Conservation (phyloP, 2,329 filamentous ascomycete species). For the Fusarium staphyleae region DNA sequence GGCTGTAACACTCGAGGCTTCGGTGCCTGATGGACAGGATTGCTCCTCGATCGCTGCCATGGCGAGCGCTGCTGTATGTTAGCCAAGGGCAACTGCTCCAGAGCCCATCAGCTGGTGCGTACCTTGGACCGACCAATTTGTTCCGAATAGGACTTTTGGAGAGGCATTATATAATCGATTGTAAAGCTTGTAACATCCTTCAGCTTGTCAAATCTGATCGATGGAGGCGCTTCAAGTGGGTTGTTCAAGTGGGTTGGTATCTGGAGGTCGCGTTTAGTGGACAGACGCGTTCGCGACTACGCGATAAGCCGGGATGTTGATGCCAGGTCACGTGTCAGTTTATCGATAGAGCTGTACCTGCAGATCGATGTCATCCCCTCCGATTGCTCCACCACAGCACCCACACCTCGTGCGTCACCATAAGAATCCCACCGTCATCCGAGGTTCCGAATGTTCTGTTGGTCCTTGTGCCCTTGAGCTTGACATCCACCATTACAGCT, state of each 20-base stretch:
- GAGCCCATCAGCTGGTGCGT: slow-evolving; percentile 12
- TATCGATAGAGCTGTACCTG: slow-evolving; percentile 42
- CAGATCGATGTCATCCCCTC: slow-evolving; percentile 28
- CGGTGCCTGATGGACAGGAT: slow-evolving; percentile 51
- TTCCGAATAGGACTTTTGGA: slow-evolving; percentile 54
- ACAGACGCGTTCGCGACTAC: slow-evolving; percentile 36
- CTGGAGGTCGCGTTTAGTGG: slow-evolving; percentile 41
- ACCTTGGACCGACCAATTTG: slow-evolving; percentile 46
- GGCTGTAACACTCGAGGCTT: slow-evolving; percentile 52
- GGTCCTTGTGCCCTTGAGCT: not conserved
- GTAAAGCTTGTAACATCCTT: slow-evolving; percentile 26
- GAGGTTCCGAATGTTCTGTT: slow-evolving; percentile 11
- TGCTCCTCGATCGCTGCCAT: slow-evolving; percentile 64
- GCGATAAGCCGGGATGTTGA: slow-evolving; percentile 15
- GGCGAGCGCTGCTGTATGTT: slow-evolving; percentile 49
- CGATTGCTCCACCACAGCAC: slow-evolving; percentile 2
- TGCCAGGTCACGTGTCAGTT: slow-evolving; percentile 37
- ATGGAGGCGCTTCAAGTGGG: slow-evolving; percentile 22
- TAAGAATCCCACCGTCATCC: slow-evolving; percentile 31
- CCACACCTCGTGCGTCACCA: slow-evolving; percentile 36
- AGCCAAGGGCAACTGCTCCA: slow-evolving; percentile 7
- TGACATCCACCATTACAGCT: not conserved
- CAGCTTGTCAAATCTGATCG: slow-evolving; percentile 21
- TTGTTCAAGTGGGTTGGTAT: slow-evolving; percentile 13
- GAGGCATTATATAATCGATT: slow-evolving; percentile 44